Evolutionary conservation across 768 basidiomycete species (phyloP).

Genomic region (Podaxis sp.): DNA sequence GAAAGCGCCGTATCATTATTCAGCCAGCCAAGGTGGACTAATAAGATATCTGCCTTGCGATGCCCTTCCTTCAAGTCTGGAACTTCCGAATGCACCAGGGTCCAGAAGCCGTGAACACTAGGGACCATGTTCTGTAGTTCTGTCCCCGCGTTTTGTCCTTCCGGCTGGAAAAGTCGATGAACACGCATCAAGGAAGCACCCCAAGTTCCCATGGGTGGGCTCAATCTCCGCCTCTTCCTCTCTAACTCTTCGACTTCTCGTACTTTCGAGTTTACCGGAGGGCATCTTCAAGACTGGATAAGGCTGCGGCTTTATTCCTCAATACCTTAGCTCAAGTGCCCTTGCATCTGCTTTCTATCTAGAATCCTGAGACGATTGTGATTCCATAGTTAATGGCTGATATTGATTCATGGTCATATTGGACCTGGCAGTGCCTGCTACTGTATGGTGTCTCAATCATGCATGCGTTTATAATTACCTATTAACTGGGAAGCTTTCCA

Average conservation of each 20-base stretch:
- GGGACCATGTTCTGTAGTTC: neutral
- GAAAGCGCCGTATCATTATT: neutral
- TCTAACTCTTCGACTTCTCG: neutral
- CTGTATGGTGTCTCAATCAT: neutral
- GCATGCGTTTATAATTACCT: neutral
- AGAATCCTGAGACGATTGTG: neutral
- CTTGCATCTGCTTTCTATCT: neutral
- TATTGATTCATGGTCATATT: neutral
- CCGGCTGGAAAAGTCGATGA: neutral
- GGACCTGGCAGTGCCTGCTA: neutral
- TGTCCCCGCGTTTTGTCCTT: neutral
- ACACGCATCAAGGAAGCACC: neutral
- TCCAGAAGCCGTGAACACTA: neutral
- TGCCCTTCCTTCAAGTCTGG: neutral
- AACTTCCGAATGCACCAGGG: neutral
- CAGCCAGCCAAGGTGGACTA: neutral
- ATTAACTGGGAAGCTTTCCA: neutral
- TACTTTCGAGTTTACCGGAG: neutral
- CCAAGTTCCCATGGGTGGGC: neutral
- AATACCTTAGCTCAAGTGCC: neutral
- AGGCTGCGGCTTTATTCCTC: neutral
- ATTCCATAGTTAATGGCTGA: neutral
- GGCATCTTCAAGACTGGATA: neutral
- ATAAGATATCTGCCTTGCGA: too few relatives aligned
- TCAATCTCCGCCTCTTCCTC: slow-evolving; percentile 1